These are phyloP conservation scores for Microcyclosporella mali DNA, from an alignment of 2,329 filamentous ascomycete genomes.

Conservation along the genomic window DNA sequence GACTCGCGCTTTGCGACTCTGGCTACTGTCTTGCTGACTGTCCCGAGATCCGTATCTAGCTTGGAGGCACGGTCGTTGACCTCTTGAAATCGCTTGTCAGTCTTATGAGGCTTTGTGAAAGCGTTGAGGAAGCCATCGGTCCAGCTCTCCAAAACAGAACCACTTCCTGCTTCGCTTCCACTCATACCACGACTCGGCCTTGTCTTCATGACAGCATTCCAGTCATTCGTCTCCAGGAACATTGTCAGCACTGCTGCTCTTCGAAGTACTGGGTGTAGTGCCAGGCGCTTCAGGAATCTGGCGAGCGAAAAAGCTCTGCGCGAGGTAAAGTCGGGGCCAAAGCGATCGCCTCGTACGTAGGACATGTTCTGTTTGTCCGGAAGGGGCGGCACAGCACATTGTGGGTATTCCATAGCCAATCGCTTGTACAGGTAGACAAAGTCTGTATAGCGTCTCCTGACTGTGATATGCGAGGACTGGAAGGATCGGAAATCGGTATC, in stretches of 20 bases:
- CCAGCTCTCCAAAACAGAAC: conserved; percentile 86
- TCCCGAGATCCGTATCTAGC: conserved; percentile 83
- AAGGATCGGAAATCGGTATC: conserved; percentile 92
- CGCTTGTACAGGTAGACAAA: conserved; percentile 96
- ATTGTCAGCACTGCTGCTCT: conserved; percentile 74
- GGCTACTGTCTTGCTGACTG: conserved; percentile 93
- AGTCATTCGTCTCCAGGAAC: conserved; percentile 89
- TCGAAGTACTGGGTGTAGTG: conserved; percentile 82
- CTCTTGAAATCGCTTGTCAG: conserved; percentile 89
- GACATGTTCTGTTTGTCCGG: conserved; percentile 99
- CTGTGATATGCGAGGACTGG: conserved; percentile 68
- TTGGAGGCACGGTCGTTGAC: conserved; percentile 90
- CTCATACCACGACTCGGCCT: conserved; percentile 58
- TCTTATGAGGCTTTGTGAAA: conserved; percentile 93
- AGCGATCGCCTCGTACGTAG: conserved; percentile 93
- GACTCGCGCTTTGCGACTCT: conserved; percentile 80
- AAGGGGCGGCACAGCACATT: conserved; percentile 85
- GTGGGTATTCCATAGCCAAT: conserved; percentile 78
- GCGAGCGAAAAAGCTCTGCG: conserved; percentile 84
- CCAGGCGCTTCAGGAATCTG: conserved; percentile 79
- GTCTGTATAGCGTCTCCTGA: conserved; percentile 91
- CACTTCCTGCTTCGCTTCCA: conserved; percentile 41
- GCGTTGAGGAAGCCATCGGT: conserved; percentile 96
- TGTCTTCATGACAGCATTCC: conserved; percentile 91
- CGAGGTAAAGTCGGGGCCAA: conserved; percentile 84